Percentiles rank a stretch among this genome's conserved stretches.
Evolutionary conservation across 208 protist genomes (phyloP).

Genomic region (Trypanosomatidae sp.): DNA sequence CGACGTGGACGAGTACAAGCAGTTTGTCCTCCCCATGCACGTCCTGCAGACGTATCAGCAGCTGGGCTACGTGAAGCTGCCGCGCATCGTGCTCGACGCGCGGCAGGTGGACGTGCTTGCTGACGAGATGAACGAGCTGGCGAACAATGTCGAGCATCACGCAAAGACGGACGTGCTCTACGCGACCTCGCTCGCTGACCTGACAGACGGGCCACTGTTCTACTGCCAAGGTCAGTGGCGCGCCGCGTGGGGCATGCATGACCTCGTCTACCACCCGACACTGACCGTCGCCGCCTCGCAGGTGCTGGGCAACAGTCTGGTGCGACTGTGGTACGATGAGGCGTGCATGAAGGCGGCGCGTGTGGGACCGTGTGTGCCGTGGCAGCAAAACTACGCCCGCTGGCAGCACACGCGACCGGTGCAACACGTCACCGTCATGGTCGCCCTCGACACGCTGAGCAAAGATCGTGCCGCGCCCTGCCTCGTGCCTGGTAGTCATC

Average conservation of each 20-base stretch:
- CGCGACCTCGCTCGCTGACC: slow-evolving; percentile 59
- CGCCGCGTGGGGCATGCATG: slow-evolving; percentile 72
- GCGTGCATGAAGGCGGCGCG: slow-evolving; percentile 65
- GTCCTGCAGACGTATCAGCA: slow-evolving; percentile 58
- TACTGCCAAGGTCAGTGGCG: slow-evolving; percentile 80
- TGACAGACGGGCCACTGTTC: slow-evolving; percentile 68
- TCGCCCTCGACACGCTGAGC: slow-evolving; percentile 72
- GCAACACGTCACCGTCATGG: slow-evolving; percentile 55
- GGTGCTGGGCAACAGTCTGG: slow-evolving; percentile 53
- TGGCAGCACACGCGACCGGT: slow-evolving; percentile 67
- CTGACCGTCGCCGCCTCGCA: slow-evolving; percentile 74
- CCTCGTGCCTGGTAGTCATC: slow-evolving; percentile 67
- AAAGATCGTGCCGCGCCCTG: slow-evolving; percentile 76
- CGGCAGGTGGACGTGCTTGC: slow-evolving; percentile 67
- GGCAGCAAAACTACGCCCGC: slow-evolving; percentile 74
- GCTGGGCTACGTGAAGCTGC: slow-evolving; percentile 67
- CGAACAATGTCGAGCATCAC: slow-evolving; percentile 77
- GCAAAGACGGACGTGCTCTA: slow-evolving; percentile 68
- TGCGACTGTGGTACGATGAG: slow-evolving; percentile 81
- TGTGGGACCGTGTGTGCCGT: slow-evolving; percentile 57
- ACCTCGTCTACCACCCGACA: slow-evolving; percentile 67
- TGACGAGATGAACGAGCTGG: slow-evolving; percentile 69
- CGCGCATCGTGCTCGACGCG: slow-evolving; percentile 33
- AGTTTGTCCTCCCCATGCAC: slow-evolving; percentile 57
- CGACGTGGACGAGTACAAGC: slow-evolving; percentile 72